phyloP scores from a whole-genome alignment of 2,329 filamentous ascomycete genomes.

The Allantophomopsis cytisporea region DNA sequence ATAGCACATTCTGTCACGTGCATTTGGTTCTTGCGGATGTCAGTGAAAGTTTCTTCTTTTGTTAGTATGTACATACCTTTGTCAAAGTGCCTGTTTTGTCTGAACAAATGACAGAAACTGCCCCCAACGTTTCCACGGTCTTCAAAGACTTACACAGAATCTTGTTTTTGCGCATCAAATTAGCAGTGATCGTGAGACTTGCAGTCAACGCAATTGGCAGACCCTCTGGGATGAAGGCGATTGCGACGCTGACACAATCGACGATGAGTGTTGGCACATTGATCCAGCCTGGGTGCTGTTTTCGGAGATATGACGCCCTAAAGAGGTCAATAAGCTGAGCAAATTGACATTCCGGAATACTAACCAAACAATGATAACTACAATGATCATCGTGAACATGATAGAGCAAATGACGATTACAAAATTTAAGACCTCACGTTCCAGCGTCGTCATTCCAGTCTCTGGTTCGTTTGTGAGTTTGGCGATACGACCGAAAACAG shows the following conservation, averaged over 20 bases:
- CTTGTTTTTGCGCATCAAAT: conserved; percentile 64
- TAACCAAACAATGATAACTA: conserved; percentile 55
- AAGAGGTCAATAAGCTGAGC: conserved; percentile 1
- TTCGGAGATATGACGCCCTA: conserved; percentile 50
- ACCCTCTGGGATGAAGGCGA: conserved; percentile 66
- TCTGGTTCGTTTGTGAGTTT: conserved; percentile 58
- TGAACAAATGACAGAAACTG: conserved; percentile 61
- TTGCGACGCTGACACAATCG: conserved; percentile 56
- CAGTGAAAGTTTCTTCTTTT: neutral
- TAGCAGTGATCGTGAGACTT: conserved; percentile 62
- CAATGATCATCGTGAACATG: conserved; percentile 49
- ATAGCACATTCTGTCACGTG: conserved; percentile 55
- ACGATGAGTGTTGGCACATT: conserved; percentile 60
- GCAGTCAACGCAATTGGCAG: conserved; percentile 57
- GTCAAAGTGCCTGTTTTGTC: conserved; percentile 67
- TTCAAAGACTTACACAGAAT: conserved; percentile 70
- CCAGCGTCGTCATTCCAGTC: conserved; percentile 52
- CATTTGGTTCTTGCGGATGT: conserved; percentile 49
- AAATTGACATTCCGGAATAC: conserved; percentile 8
- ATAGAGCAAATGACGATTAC: conserved; percentile 55
- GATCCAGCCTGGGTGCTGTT: conserved; percentile 56
- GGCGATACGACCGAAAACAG: conserved; percentile 65
- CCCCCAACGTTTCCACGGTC: conserved; percentile 63
- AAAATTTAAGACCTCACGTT: conserved; percentile 62
- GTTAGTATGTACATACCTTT: conserved; percentile 7